Evolutionary conservation across 2,329 filamentous ascomycete species (phyloP).

Genomic region (Talaromyces verruculosus): DNA sequence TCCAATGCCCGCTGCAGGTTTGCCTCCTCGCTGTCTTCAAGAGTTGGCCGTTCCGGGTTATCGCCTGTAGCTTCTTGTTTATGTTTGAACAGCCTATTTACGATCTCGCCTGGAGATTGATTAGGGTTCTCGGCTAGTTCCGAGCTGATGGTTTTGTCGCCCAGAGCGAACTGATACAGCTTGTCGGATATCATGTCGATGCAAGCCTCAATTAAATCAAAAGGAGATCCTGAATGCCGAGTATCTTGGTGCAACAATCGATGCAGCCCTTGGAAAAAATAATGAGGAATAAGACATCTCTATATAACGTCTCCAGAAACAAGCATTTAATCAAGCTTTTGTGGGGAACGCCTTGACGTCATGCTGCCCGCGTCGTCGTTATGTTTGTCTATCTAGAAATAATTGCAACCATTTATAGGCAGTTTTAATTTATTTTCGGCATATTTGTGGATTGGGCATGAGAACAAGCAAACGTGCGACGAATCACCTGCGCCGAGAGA

Average conservation of each 20-base stretch:
- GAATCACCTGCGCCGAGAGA: neutral
- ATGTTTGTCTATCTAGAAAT: neutral
- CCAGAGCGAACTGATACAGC: slow-evolving; percentile 55
- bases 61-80: slow-evolving; percentile 28
- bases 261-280: neutral
- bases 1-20: slow-evolving; percentile 55
- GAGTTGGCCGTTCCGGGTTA: slow-evolving; percentile 28
- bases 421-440: neutral
- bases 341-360: slow-evolving; percentile 20
- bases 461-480: neutral
- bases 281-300: neutral
- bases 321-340: slow-evolving; percentile 20
- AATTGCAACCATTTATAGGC: neutral
- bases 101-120: slow-evolving; percentile 55
- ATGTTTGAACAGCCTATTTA: slow-evolving; percentile 55
- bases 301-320: neutral
- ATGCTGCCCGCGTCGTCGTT: neutral
- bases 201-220: neutral
- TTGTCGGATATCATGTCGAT: slow-evolving; percentile 13
- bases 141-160: slow-evolving; percentile 57
- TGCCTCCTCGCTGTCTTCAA: slow-evolving; percentile 32
- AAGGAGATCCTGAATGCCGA: neutral
- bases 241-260: neutral
- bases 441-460: neutral
- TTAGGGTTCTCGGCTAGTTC: slow-evolving; percentile 56